These are phyloP conservation scores for Claviceps citrina DNA, from an alignment of 2,329 filamentous ascomycete genomes.

Conservation along the genomic window DNA sequence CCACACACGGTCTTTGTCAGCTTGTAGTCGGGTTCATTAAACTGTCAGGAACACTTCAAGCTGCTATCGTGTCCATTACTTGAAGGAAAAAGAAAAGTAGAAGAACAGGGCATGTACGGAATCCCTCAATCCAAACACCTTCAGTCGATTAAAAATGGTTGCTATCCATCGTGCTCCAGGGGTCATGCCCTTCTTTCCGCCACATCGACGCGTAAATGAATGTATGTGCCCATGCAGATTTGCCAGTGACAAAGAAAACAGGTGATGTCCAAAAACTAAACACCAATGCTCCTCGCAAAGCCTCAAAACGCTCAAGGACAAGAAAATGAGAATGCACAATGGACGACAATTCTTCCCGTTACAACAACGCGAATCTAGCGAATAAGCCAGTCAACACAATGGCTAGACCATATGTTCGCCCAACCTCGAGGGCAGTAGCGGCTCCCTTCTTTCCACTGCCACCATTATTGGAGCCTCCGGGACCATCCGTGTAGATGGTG, in stretches of 20 bases:
- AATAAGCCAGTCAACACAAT: slow-evolving; percentile 24
- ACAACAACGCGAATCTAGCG: slow-evolving; percentile 26
- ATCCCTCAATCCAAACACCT: neutral
- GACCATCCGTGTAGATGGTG: slow-evolving; percentile 8
- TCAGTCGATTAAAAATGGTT: neutral
- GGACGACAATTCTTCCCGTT: slow-evolving; percentile 1
- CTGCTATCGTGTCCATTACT: no score
- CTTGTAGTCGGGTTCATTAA: no score
- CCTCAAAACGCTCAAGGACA: neutral
- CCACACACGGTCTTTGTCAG: no score
- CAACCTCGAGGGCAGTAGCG: slow-evolving; percentile 18
- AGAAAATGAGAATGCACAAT: slow-evolving; percentile 1
- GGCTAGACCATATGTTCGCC: slow-evolving; percentile 22
- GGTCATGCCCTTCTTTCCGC: neutral
- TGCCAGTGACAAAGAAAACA: neutral
- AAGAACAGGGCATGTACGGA: neutral
- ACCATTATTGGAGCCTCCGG: slow-evolving; percentile 8
- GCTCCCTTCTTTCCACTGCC: slow-evolving; percentile 14
- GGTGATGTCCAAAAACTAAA: neutral
- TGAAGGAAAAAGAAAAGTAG: no score
- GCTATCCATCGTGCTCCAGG: neutral
- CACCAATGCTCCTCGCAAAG: neutral
- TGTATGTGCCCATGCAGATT: neutral
- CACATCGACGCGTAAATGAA: neutral
- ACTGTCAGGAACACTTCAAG: no score